These are phyloP conservation scores for Cercospora sp. DNA, from an alignment of 2,329 filamentous ascomycete species.

Conservation along the genomic window DNA sequence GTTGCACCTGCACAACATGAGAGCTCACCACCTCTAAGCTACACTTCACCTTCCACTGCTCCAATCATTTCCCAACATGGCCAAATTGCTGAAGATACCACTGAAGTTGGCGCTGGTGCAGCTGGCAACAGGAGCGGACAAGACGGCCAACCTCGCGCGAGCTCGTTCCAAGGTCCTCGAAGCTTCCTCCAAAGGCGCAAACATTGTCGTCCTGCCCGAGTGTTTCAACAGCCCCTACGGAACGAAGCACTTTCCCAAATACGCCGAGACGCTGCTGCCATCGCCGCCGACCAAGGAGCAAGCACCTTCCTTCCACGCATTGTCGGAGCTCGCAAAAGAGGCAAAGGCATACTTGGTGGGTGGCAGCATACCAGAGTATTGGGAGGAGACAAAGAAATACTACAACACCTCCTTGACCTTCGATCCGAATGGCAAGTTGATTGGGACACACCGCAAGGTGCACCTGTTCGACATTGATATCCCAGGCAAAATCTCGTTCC, in stretches of 20 bases:
- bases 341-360: constrained; percentile 80
- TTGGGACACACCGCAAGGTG: constrained; percentile 89
- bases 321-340: constrained; percentile 76
- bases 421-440: constrained; percentile 70
- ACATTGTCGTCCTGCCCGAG: constrained; percentile 89
- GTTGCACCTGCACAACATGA: not conserved
- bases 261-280: constrained; percentile 84
- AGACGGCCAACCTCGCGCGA: constrained; percentile 76
- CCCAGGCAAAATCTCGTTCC: constrained; percentile 88
- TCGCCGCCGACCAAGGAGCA: constrained; percentile 69
- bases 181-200: constrained; percentile 73
- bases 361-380: constrained; percentile 87
- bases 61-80: constrained; percentile 43
- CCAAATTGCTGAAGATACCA: constrained; percentile 67
- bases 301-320: constrained; percentile 81
- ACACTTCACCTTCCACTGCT: not conserved
- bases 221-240: constrained; percentile 99
- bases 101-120: constrained; percentile 81
- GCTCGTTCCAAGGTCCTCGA: constrained; percentile 81
- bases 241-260: constrained; percentile 83
- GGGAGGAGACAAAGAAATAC: constrained; percentile 65
- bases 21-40: not conserved
- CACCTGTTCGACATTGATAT: constrained; percentile 99
- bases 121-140: constrained; percentile 73
- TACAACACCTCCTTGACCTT: constrained; percentile 93